Evolutionary conservation across 2,329 filamentous ascomycete genomes (phyloP).

Genomic region (Paecilomyces variotii): DNA sequence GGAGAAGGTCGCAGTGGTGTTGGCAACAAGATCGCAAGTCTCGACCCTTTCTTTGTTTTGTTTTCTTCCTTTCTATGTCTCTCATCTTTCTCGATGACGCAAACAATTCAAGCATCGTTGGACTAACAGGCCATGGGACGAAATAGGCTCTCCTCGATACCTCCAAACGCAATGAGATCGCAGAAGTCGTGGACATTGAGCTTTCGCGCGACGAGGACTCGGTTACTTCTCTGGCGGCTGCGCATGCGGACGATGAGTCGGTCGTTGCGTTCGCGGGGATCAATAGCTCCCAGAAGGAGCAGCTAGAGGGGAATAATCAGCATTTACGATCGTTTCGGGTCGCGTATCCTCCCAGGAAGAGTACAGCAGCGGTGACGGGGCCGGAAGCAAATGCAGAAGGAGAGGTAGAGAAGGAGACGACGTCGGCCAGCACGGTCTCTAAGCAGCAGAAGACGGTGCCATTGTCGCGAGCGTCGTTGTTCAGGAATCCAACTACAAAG

Average conservation of each 20-base stretch:
- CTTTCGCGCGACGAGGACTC: slow-evolving; percentile 82
- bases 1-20: slow-evolving; percentile 75
- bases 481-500: slow-evolving; percentile 30
- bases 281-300: slow-evolving; percentile 67
- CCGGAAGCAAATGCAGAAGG: slow-evolving; percentile 1
- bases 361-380: slow-evolving; percentile 16
- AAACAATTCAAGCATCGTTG: not conserved
- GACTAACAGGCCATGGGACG: slow-evolving; percentile 2
- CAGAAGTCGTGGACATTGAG: slow-evolving; percentile 62
- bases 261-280: slow-evolving; percentile 64
- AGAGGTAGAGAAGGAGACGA: slow-evolving; percentile 14
- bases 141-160: slow-evolving; percentile 62
- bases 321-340: slow-evolving; percentile 74
- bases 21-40: slow-evolving; percentile 72
- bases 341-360: slow-evolving; percentile 44
- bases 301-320: slow-evolving; percentile 69
- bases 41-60: not conserved
- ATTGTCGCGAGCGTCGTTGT: slow-evolving; percentile 45
- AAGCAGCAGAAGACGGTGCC: slow-evolving; percentile 28
- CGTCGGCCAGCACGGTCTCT: slow-evolving; percentile 16
- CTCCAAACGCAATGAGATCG: slow-evolving; percentile 55
- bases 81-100: not conserved
- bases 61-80: not conserved
- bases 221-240: slow-evolving; percentile 70
- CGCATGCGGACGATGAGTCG: slow-evolving; percentile 48